Evolutionary conservation across 768 basidiomycete species (phyloP).

Genomic region (Fistulinella prunicolor): DNA sequence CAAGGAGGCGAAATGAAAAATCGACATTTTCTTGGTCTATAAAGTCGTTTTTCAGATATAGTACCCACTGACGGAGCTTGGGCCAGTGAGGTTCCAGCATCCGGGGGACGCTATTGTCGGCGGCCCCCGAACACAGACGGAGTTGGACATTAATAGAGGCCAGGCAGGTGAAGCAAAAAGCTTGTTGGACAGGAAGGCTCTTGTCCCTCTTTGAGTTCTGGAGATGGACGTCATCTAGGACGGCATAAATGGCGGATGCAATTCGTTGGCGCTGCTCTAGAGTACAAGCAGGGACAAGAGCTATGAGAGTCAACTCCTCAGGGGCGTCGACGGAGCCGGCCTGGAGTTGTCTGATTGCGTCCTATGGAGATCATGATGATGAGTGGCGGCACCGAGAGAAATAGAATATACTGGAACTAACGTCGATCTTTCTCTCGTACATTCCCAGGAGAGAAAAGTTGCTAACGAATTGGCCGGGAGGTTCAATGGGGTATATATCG

Average conservation of each 20-base stretch:
- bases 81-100: slow-evolving; percentile 17
- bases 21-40: slow-evolving; percentile 21
- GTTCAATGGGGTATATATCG: slow-evolving; percentile 6
- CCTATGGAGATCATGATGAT: slow-evolving; percentile 7
- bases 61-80: slow-evolving; percentile 21
- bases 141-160: slow-evolving; percentile 11
- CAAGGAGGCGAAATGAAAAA: slow-evolving; percentile 18
- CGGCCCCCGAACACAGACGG: not conserved
- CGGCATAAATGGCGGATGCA: slow-evolving; percentile 17
- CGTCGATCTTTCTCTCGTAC: slow-evolving; percentile 18
- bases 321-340: slow-evolving; percentile 22
- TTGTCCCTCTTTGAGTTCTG: slow-evolving; percentile 11
- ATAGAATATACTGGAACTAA: slow-evolving; percentile 1
- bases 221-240: slow-evolving; percentile 19
- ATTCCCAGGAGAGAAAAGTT: slow-evolving; percentile 5
- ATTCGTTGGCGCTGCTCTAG: slow-evolving; percentile 17
- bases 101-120: slow-evolving; percentile 1
- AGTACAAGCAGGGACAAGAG: slow-evolving; percentile 18
- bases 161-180: slow-evolving; percentile 16
- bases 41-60: slow-evolving; percentile 23
- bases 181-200: slow-evolving; percentile 20
- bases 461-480: too few relatives aligned
- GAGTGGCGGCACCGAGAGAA: not conserved
- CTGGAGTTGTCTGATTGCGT: slow-evolving; percentile 18
- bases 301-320: slow-evolving; percentile 16